Evolutionary conservation across 106 monocot species (phyloP), one percentile per base, ranked within the genome.

Genomic region (Hemerocallis citrina): DNA sequence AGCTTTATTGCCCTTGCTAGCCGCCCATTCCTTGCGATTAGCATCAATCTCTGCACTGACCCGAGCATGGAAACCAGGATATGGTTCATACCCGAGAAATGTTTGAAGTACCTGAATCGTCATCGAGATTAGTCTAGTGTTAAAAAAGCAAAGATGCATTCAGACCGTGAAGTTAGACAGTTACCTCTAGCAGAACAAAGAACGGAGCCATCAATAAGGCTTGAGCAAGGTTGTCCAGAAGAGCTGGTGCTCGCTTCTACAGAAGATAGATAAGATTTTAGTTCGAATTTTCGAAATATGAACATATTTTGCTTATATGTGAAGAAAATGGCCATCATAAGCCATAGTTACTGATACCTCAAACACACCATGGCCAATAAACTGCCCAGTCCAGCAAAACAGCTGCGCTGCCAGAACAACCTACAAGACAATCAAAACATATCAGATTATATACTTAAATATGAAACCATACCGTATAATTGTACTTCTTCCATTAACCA

Each of bases 111-210:
- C 54, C 85, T 85, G 61, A 5, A 55, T 23, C 50, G 29, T 35
- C 3, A 13, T 23, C 3, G n/a, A 29, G 12, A 29, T 61, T 61
- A 41, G 61, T 7, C 3, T 41, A 41, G 27, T 22, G 9, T 42
- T 38, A 39, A n/a, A 6, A 7, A 41, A 13, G 6, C 15, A n/a
- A n/a, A 41, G 38, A 43, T 61, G 7, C 6, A 41, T 25, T 41
- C 15, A 19, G 7, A 61, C 20, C 32, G 5, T 41, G 21, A 44
- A 19, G 7, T 29, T 30, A 31, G 44, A 27, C 5, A 17, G 14
- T 65, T 74, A 85, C 85, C 80, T 85, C 80, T 15, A 85, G 72
- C 52, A 85, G 61, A 59, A 85, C 80, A 67, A 80, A 85, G 41
- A 85, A 85, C 28, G 85, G 80, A 20, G 79, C 85, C 80, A 85